phyloP scores from a whole-genome alignment of 352 stramenopile genomes.

The Phytophthora melonis region DNA sequence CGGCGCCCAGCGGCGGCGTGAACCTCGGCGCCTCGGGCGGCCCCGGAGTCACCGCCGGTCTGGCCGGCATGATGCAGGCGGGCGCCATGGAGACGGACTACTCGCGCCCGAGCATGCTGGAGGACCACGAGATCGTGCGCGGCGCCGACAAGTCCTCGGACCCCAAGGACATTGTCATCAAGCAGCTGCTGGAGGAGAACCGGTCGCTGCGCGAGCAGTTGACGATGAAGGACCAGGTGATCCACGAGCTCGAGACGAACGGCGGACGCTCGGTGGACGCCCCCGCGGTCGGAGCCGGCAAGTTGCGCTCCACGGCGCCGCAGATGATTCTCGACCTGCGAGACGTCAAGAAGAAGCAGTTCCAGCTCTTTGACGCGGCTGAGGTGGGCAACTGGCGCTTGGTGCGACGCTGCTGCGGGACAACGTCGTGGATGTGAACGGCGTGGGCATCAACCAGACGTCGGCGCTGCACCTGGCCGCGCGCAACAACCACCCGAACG shows the following conservation, averaged over 20 bases:
- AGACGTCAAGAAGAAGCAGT: constrained; percentile 91
- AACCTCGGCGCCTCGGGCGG: constrained; percentile 36
- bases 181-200: constrained; percentile 88
- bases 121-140: constrained; percentile 88
- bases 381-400: constrained; percentile 88
- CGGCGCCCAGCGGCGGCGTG: constrained; percentile 27
- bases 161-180: constrained; percentile 89
- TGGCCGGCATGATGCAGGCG: constrained; percentile 10
- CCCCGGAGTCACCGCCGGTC: constrained; percentile 32
- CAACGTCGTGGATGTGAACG: constrained; percentile 90
- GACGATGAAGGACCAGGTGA: constrained; percentile 85
- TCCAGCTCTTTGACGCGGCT: constrained; percentile 87
- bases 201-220: constrained; percentile 78
- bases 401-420: constrained; percentile 79
- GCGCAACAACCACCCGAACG: constrained; percentile 81
- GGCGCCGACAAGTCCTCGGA: constrained; percentile 83
- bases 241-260: constrained; percentile 85
- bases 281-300: constrained; percentile 37
- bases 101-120: constrained; percentile 81
- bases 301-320: constrained; percentile 63
- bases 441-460: constrained; percentile 88
- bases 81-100: constrained; percentile 64
- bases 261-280: constrained; percentile 48
- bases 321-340: constrained; percentile 87
- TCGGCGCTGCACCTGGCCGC: constrained; percentile 82